Evolutionary conservation across 176 grass and related monocot species (phyloP), one percentile per base, ranked within the genome.

Genomic region (Oryza officinalis): DNA sequence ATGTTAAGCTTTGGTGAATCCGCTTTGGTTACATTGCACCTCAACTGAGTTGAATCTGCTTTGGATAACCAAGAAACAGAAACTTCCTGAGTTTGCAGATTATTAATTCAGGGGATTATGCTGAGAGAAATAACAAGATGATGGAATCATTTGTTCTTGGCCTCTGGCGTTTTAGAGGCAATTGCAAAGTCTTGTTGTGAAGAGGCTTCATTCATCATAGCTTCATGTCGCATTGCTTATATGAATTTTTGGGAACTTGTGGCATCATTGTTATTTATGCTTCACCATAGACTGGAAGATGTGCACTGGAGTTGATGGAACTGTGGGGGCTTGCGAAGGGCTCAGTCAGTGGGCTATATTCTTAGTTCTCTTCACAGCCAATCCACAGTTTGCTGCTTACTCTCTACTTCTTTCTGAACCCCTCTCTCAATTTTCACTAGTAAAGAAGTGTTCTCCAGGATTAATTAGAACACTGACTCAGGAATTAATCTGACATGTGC

Each of bases 181-280:
- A 93, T 95, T 69, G 85, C 92, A 45, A 86, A 75, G 61, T 93
- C 89, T 69, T 84, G 61, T 35, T 77, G 63, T 88, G 84, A 80
- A 81, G 87, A 86, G 79, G 89, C 89, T 82, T 91, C 96, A 32
- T 87, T 80, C 49, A 38, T 95, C 46, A 41, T 98, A 76, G 76
- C 87, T 78, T 94, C 86, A n/a, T 83, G 85, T 91, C 89, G 92
- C 32, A 76, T 89, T 84, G 60, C 54, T 76, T 67, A 91, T 83
- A 86, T 77, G 59, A 85, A 93, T 78, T 98, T 98, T 90, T 98
- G 96, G 92, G 84, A 88, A 81, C 82, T 98, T 52, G 91, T 92
- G 61, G 89, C 96, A 74, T 98, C 92, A 84, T 91, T 86, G 88
- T 93, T 72, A 87, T 76, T 59, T 60, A 77, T 87, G 85, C 96